Base-by-base conservation (phyloP, 108 stramenopile species). In the Conticribra guillardii region DNA sequence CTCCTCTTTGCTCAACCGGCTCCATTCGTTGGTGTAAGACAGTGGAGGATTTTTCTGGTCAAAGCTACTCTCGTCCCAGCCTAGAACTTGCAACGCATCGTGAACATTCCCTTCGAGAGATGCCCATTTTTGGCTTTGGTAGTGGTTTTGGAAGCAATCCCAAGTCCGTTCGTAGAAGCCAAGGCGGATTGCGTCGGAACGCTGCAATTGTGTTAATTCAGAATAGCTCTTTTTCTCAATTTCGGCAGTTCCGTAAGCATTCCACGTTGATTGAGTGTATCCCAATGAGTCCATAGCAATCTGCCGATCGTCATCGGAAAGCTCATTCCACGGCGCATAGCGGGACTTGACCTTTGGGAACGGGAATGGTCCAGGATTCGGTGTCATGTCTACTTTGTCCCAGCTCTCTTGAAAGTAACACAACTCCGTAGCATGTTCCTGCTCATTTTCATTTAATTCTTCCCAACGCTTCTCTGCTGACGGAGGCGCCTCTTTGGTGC, bases 91-190 rank as follows among this genome's bases (percentile, higher is more conserved):
- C 32, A 73, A 51, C 34, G 80, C 63, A 54, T 57, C 54, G 37
- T 52, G 26, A 77, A 48, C 59, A 22, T 79, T 69, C 17, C 53
- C 28, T 27, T 52, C 49, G 29, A 82, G 76, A 8, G 64, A 61
- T 11, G 33, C 27, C 84, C 84, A 85, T 11, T 33, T 19, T 24
- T 75, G 69, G 8, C 31, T 37, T n/a, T 26, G 23, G 57, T 82
- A 85, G 56, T 85, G 84, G 53, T 79, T 82, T 47, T 79, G 78
- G 45, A 79, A 79, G 44, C 84, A 85, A 70, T 85, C 84, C 84
- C 84, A 85, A 0, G 67, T 78, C 24, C 50, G 22, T 23, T 62
- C 62, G 31, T 61, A 71, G 30, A 84, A 84, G 28, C 83, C 83
- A 16, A 81, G 34, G 28, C 33, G 37, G 17, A 59, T 64, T 11